A percentile compares a stretch with the other conserved stretches of the same genome.
Evolutionary conservation across 2,329 filamentous ascomycete genomes (phyloP).

Genomic region (Cladorrhinum sp.): DNA sequence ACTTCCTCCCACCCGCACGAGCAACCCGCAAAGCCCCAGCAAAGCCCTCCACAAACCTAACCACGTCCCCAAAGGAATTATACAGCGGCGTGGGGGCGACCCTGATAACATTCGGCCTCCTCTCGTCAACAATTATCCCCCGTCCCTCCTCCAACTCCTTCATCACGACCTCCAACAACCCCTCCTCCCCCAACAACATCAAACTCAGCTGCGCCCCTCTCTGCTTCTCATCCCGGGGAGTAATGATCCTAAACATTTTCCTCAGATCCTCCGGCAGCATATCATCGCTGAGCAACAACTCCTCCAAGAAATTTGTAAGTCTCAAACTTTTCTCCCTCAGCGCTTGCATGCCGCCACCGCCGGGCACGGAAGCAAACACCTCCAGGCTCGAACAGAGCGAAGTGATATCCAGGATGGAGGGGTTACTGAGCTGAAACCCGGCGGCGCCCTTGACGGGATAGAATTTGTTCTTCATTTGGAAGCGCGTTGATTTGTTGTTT

Average conservation of each 20-base stretch:
- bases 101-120: conserved; percentile 70
- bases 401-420: conserved; percentile 70
- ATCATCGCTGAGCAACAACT: conserved; percentile 50
- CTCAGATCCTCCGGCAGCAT: conserved; percentile 35
- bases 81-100: conserved; percentile 74
- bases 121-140: conserved; percentile 69
- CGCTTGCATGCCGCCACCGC: conserved; percentile 55
- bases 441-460: conserved; percentile 68
- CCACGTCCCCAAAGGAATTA: conserved; percentile 65
- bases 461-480: conserved; percentile 75
- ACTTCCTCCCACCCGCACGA: no score
- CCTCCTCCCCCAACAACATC: conserved; percentile 47
- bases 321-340: conserved; percentile 64
- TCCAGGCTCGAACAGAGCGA: conserved; percentile 66
- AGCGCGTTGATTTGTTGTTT: conserved; percentile 64
- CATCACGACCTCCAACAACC: conserved; percentile 62
- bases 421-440: conserved; percentile 75
- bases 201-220: conserved; percentile 73
- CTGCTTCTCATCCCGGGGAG: conserved; percentile 59
- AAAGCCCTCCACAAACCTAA: conserved; percentile 52
- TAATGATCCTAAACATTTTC: conserved; percentile 56
- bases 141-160: conserved; percentile 52
- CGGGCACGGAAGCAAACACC: conserved; percentile 64
- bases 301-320: conserved; percentile 67
- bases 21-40: conserved; percentile 22